Evolutionary conservation across 495 filamentous ascomycete species (phyloP).

Genomic region (Neurospora sp.): DNA sequence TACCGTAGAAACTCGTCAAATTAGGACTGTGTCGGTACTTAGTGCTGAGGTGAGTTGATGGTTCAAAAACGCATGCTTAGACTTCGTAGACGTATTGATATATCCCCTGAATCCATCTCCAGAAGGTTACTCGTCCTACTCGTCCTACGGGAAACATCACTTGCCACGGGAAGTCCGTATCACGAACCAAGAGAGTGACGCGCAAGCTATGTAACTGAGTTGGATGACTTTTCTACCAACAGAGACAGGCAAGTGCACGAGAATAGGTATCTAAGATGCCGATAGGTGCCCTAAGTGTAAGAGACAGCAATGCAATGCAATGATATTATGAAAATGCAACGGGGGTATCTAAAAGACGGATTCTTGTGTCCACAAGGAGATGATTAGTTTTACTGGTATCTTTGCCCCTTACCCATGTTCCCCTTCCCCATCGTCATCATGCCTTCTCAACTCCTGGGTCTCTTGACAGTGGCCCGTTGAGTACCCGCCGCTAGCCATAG

Average conservation of each 20-base stretch:
- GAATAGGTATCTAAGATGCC: background rate
- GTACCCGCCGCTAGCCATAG: background rate
- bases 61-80: too few relatives aligned
- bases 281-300: background rate
- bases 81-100: too few relatives aligned
- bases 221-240: background rate
- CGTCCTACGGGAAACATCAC: background rate
- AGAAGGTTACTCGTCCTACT: background rate
- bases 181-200: background rate
- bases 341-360: background rate
- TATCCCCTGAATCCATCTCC: too few relatives aligned
- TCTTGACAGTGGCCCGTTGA: background rate
- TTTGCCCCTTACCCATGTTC: background rate
- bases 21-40: too few relatives aligned
- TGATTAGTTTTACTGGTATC: background rate
- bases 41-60: too few relatives aligned
- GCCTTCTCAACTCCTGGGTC: background rate
- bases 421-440: background rate
- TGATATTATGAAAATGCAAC: background rate
- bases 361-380: background rate
- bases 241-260: background rate
- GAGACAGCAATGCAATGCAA: background rate
- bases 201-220: background rate
- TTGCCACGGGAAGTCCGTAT: background rate
- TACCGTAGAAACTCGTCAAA: too few relatives aligned